phyloP scores from a whole-genome alignment of 2,329 filamentous ascomycete species.

The Xylaria polymorpha region DNA sequence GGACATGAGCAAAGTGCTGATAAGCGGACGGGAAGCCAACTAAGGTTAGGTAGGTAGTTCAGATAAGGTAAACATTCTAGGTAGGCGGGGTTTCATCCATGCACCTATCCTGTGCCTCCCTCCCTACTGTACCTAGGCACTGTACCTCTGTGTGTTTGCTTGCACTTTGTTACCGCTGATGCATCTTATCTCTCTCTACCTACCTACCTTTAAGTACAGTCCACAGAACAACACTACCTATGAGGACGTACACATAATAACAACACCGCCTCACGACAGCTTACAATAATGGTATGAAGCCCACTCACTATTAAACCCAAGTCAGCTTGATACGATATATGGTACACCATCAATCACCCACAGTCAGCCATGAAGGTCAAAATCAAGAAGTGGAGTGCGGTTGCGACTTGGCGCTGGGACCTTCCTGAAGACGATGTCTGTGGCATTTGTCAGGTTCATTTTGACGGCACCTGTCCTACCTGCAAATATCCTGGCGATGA shows the following conservation, averaged over 20 bases:
- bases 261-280: not conserved
- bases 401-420: slow-evolving; percentile 98
- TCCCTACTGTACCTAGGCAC: too few relatives aligned
- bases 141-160: too few relatives aligned
- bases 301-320: not conserved
- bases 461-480: slow-evolving; percentile 96
- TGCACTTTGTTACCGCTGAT: not conserved
- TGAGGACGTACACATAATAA: not conserved
- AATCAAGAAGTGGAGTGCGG: slow-evolving; percentile 91
- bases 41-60: not conserved
- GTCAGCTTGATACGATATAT: not conserved
- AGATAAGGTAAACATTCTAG: too few relatives aligned
- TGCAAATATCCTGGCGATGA: slow-evolving; percentile 99
- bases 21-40: not conserved
- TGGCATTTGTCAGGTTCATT: slow-evolving; percentile 97
- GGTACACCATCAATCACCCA: too few relatives aligned
- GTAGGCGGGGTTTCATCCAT: not conserved
- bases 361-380: slow-evolving; percentile 83
- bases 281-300: not conserved
- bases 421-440: slow-evolving; percentile 98
- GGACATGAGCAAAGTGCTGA: too few relatives aligned
- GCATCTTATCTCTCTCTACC: not conserved
- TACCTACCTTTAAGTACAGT: not conserved
- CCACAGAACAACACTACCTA: not conserved
- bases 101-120: not conserved